Evolutionary conservation across 2,329 filamentous ascomycete species (phyloP).

Genomic region (Alternaria novae-zelandiae): DNA sequence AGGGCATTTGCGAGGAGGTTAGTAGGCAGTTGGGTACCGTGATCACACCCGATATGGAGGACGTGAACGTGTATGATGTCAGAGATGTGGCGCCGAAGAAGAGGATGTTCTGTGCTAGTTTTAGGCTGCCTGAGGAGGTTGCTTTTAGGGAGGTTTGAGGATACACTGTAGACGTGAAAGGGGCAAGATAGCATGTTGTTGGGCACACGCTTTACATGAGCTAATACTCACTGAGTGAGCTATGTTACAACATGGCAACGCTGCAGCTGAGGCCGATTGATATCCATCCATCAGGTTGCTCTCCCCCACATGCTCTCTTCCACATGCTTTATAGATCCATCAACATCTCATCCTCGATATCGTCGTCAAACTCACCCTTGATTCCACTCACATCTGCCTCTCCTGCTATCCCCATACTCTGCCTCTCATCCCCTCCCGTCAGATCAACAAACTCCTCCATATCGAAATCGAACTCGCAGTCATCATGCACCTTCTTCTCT

Average conservation of each 20-base stretch:
- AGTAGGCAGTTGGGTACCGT: constrained; percentile 65
- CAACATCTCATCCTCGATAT: constrained; percentile 36
- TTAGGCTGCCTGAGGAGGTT: constrained; percentile 80
- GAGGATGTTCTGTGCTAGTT: constrained; percentile 95
- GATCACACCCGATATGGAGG: constrained; percentile 64
- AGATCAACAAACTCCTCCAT: not conserved
- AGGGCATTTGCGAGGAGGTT: constrained; percentile 71
- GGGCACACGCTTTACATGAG: not conserved
- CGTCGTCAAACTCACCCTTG: constrained; percentile 7
- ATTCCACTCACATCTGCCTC: not conserved
- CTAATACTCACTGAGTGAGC: not conserved
- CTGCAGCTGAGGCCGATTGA: not conserved
- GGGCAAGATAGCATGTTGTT: too few relatives aligned
- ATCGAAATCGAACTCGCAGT: not conserved
- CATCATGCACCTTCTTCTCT: not conserved
- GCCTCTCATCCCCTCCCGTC: not conserved
- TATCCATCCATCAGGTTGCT: not conserved
- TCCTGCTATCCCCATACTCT: not conserved
- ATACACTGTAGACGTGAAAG: not conserved
- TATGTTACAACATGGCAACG: not conserved
- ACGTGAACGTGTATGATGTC: constrained; percentile 68
- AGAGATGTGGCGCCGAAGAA: constrained; percentile 92
- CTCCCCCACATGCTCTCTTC: not conserved
- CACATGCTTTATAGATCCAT: constrained; percentile 22
- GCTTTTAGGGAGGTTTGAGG: constrained; percentile 66